phyloP scores from a whole-genome alignment of 1,139 yeast genomes.

The Sugiyamaella neomexicana region DNA sequence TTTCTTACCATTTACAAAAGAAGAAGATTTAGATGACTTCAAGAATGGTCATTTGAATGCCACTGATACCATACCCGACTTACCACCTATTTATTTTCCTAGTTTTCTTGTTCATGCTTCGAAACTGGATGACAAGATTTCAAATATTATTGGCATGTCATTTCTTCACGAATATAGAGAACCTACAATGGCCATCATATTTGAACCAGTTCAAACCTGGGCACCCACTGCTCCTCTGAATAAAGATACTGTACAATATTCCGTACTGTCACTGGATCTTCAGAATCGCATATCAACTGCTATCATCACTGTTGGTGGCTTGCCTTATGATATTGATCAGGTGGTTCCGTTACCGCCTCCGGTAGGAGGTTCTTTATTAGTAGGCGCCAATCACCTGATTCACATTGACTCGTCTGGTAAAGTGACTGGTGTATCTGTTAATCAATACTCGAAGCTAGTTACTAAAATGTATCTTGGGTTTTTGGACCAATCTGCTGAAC shows the following conservation, averaged over 20 bases:
- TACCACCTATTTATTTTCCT: conserved; percentile 29
- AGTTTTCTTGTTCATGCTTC: conserved; percentile 57
- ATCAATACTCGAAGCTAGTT: conserved; percentile 46
- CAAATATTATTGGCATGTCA: conserved; percentile 64
- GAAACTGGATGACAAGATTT: conserved; percentile 57
- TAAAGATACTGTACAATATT: conserved; percentile 62
- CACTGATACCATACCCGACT: not conserved
- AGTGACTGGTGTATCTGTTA: conserved; percentile 64
- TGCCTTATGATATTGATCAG: conserved; percentile 75
- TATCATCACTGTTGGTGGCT: conserved; percentile 58
- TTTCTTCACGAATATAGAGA: conserved; percentile 72
- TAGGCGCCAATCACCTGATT: conserved; percentile 76
- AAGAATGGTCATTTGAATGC: not conserved
- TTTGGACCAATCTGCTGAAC: conserved; percentile 56
- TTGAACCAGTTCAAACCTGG: conserved; percentile 68
- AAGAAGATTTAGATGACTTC: conserved; percentile 39
- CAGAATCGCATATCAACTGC: conserved; percentile 64
- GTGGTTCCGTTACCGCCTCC: conserved; percentile 66
- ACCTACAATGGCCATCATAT: conserved; percentile 76
- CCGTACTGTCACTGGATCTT: conserved; percentile 65
- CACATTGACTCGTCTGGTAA: conserved; percentile 86
- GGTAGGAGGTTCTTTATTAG: conserved; percentile 65
- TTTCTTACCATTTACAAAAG: conserved; percentile 63
- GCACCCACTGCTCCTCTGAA: conserved; percentile 62
- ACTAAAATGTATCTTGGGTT: conserved; percentile 46